Evolutionary conservation across 495 filamentous ascomycete genomes (phyloP).

Genomic region (Rhypophila decipiens): DNA sequence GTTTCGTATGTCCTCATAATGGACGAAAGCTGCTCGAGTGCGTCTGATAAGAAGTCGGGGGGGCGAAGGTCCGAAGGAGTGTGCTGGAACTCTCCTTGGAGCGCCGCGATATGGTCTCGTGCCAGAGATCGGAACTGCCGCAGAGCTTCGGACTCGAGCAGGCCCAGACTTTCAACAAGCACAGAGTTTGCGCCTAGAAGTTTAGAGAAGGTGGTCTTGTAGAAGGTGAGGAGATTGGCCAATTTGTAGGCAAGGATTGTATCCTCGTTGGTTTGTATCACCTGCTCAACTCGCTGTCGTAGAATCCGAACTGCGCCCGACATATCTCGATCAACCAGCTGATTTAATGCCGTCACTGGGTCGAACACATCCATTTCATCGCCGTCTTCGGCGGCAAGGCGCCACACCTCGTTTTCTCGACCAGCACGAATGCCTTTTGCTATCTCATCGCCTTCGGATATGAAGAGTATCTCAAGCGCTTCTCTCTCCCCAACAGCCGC

Average conservation of each 20-base stretch:
- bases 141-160: slow-evolving; percentile 70
- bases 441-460: slow-evolving; percentile 87
- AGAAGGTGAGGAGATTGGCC: slow-evolving; percentile 82
- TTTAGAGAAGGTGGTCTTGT: slow-evolving; percentile 74
- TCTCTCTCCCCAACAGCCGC: slow-evolving; percentile 90
- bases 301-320: slow-evolving; percentile 70
- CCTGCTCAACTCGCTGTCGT: slow-evolving; percentile 79
- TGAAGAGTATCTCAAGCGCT: slow-evolving; percentile 84
- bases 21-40: slow-evolving; percentile 64
- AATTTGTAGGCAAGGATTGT: slow-evolving; percentile 83
- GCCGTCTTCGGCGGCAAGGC: slow-evolving; percentile 50
- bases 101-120: slow-evolving; percentile 65
- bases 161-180: slow-evolving; percentile 60
- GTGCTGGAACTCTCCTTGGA: slow-evolving; percentile 64
- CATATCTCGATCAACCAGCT: slow-evolving; percentile 82
- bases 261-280: slow-evolving; percentile 88
- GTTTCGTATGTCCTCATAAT: slow-evolving; percentile 80
- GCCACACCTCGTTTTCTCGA: slow-evolving; percentile 83
- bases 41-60: slow-evolving; percentile 78
- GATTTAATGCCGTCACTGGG: slow-evolving; percentile 73
- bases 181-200: slow-evolving; percentile 64
- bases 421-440: slow-evolving; percentile 80
- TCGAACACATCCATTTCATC: slow-evolving; percentile 61
- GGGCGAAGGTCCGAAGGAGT: slow-evolving; percentile 64
- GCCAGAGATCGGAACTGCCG: slow-evolving; percentile 75